Evolutionary conservation across 2,329 filamentous ascomycete genomes (phyloP).

Genomic region (Ophiostoma ulmi): DNA sequence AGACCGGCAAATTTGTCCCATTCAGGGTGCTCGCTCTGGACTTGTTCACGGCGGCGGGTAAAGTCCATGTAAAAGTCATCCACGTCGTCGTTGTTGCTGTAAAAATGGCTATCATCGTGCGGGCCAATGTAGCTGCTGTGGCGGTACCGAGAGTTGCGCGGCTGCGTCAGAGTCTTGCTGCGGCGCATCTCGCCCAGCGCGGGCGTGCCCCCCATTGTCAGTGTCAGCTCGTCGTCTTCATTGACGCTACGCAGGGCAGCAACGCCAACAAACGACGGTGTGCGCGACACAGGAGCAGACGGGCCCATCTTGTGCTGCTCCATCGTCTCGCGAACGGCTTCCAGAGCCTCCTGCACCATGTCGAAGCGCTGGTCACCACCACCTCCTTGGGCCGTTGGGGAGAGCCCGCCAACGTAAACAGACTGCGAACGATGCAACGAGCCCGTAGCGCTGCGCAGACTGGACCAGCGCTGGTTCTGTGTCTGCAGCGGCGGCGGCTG

Average conservation of each 20-base stretch:
- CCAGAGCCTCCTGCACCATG: constrained; percentile 22
- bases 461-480: constrained; percentile 1
- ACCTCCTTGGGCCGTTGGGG: not conserved
- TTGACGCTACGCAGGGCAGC: constrained; percentile 20
- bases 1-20: constrained; percentile 46
- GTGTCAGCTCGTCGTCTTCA: constrained; percentile 19
- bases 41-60: not conserved
- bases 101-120: constrained; percentile 21
- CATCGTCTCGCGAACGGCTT: constrained; percentile 19
- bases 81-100: not conserved
- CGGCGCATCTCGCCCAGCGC: not conserved
- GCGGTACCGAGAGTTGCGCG: constrained; percentile 6
- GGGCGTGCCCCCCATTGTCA: too few species aligned
- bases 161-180: not conserved
- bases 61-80: not conserved
- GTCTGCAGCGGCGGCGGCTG: not conserved
- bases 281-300: constrained; percentile 13
- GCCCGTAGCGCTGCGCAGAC: constrained; percentile 1
- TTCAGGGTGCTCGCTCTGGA: constrained; percentile 31
- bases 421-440: not conserved
- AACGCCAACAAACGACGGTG: constrained; percentile 21
- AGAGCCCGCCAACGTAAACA: not conserved
- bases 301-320: constrained; percentile 16
- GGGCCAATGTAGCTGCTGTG: constrained; percentile 26
- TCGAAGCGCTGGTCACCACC: constrained; percentile 17